Evolutionary conservation across 352 stramenopile genomes (phyloP), one percentile per base, ranked within the genome.

Genomic region (Phytophthora rubi): DNA sequence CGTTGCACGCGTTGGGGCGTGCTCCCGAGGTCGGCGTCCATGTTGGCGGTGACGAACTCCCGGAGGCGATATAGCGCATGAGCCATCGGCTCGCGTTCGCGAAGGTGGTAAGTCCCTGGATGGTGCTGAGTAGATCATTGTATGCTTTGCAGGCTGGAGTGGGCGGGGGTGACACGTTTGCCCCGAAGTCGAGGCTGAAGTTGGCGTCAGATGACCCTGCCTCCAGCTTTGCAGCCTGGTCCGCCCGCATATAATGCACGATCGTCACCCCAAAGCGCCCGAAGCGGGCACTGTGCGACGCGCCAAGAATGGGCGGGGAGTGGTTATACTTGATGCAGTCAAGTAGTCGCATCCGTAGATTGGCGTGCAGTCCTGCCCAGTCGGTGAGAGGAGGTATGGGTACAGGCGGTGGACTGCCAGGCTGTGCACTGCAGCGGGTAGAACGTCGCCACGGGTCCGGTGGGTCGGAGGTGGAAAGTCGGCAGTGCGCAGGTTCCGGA

Each of bases 261-360:
- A 65, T 51, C 0, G 58, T n/a, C 9, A 65, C 15, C 4, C 18
- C 21, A 18, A 16, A 57, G 6, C 45, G 3, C 3, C 47, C 47
- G 13, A 57, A 56, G 8, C 58, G 44, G 1, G 4, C 28, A 10
- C 30, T 37, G 45, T 55, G 7, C 4, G 18, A 21, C 18, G 18
- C 18, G 8, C 26, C 45, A 9, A 65, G 4, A 28, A 53, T n/a
- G 3, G 47, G n/a, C 2, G 58, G 58, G 3, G 6, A 8, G 3
- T 56, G 47, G 16, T 4, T 3, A 33, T 53, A 59, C 13, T 12
- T 12, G 4, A 47, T 1, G 8, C 3, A 56, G 7, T 49, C n/a
- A 5, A 55, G 33, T 3, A 57, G 10, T 2, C 18, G 33, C 51
- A 60, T 53, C 37, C n/a, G 35, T 16, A 67, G 6, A 59, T 59